phyloP scores from a whole-genome alignment of 305 asterid genomes.

The Fraxinus latifolia region DNA sequence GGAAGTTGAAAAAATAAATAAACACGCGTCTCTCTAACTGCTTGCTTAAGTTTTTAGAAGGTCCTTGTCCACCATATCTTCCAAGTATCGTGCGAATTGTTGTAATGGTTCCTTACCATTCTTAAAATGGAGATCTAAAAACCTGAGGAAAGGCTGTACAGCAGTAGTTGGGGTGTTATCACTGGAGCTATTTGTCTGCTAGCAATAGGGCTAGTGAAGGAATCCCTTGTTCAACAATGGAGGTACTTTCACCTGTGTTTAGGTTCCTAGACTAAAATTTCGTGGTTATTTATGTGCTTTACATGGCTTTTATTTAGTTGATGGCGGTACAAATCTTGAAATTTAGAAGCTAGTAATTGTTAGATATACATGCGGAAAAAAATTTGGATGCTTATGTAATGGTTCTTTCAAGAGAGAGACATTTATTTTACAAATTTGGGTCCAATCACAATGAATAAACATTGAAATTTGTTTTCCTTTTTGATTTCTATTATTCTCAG shows the following conservation, averaged over 20 bases:
- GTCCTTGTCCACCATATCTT: neutral
- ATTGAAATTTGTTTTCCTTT: neutral
- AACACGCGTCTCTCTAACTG: neutral
- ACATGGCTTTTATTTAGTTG: conserved; percentile 5
- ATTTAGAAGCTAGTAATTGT: conserved; percentile 1
- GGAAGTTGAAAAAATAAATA: neutral
- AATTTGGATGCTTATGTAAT: neutral
- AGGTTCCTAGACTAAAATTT: neutral
- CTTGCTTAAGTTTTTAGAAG: neutral
- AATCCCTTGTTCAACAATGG: neutral
- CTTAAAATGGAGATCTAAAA: neutral
- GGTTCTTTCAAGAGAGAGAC: neutral
- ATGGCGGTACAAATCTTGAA: conserved; percentile 12
- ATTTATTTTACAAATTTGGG: neutral
- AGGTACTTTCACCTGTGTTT: neutral
- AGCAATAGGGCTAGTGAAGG: neutral
- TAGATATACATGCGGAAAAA: neutral
- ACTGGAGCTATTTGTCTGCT: neutral
- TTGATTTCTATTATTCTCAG: conserved; percentile 22
- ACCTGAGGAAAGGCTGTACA: neutral
- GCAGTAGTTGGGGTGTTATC: neutral
- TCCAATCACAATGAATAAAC: neutral
- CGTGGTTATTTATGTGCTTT: neutral
- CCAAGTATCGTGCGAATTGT: neutral
- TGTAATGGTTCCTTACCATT: neutral